Percentiles rank a stretch among this genome's conserved stretches.
phyloP scores from a whole-genome alignment of 176 grass and related monocot genomes.

The Zea luxurians region DNA sequence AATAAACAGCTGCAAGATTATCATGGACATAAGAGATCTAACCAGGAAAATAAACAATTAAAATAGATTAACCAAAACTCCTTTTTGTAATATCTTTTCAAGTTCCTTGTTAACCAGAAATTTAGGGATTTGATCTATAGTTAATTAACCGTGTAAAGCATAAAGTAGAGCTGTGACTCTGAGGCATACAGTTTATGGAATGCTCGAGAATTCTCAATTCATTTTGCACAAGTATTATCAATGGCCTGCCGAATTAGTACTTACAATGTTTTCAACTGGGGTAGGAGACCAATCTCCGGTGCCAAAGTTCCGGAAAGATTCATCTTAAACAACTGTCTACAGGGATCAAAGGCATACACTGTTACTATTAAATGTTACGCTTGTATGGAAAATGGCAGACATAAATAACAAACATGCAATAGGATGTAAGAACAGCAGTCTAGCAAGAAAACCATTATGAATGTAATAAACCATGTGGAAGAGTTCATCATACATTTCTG shows the following conservation, averaged over 20 bases:
- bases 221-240: slow-evolving; percentile 12
- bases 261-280: slow-evolving; percentile 70
- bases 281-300: slow-evolving; percentile 66
- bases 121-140: neutral
- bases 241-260: slow-evolving; percentile 28
- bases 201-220: neutral
- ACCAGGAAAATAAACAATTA: slow-evolving; percentile 24
- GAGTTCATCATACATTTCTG: slow-evolving; percentile 59
- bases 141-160: slow-evolving; percentile 16
- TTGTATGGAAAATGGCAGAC: slow-evolving; percentile 1
- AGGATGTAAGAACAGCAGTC: neutral
- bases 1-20: neutral
- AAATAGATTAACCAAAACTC: neutral
- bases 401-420: neutral
- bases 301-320: slow-evolving; percentile 86
- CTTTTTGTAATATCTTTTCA: neutral
- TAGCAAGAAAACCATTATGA: neutral
- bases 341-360: slow-evolving; percentile 1
- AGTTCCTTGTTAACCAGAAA: slow-evolving; percentile 1
- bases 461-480: slow-evolving; percentile 17
- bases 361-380: slow-evolving; percentile 22
- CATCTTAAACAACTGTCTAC: slow-evolving; percentile 79
- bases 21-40: neutral
- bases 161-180: neutral
- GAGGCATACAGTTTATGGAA: slow-evolving; percentile 2